phyloP scores from a whole-genome alignment of 805 yeast species.

The Kluyveromyces nonfermentans region DNA sequence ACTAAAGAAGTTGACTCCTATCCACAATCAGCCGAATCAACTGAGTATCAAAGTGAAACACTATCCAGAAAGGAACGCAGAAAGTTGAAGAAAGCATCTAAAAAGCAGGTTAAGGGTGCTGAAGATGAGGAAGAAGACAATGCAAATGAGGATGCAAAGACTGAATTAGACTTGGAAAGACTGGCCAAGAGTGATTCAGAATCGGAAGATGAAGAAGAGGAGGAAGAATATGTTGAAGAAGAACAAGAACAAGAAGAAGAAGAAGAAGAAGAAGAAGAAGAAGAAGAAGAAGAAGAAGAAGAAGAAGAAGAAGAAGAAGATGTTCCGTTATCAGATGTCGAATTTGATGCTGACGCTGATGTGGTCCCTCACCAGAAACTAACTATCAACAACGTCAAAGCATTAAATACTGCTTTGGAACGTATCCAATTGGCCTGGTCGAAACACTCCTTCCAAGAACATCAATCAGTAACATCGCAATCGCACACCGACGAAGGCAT shows the following conservation, averaged over 20 bases:
- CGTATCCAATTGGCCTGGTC: slow-evolving; percentile 53
- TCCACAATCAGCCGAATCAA: slow-evolving; percentile 11
- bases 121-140: slow-evolving; percentile 25
- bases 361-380: slow-evolving; percentile 85
- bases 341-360: slow-evolving; percentile 89
- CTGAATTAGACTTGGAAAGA: slow-evolving; percentile 38
- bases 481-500: slow-evolving; percentile 54
- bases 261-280: slow-evolving; percentile 38
- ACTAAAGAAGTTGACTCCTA: slow-evolving; percentile 8
- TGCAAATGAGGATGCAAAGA: slow-evolving; percentile 37
- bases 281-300: slow-evolving; percentile 45
- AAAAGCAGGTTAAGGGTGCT: slow-evolving; percentile 17
- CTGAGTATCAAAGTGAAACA: slow-evolving; percentile 39
- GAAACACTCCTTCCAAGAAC: slow-evolving; percentile 72
- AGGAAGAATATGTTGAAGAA: slow-evolving; percentile 30
- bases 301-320: slow-evolving; percentile 71
- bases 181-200: slow-evolving; percentile 50
- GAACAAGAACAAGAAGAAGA: slow-evolving; percentile 34
- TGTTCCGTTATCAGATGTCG: slow-evolving; percentile 82
- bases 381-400: slow-evolving; percentile 81
- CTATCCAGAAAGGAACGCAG: slow-evolving; percentile 59
- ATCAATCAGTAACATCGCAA: slow-evolving; percentile 59
- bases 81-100: slow-evolving; percentile 41
- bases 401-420: slow-evolving; percentile 59
- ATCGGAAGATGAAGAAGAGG: slow-evolving; percentile 35